These are phyloP conservation scores for Schizophyllum commune DNA, from an alignment of 1,284 basidiomycete species.

Conservation along the genomic window DNA sequence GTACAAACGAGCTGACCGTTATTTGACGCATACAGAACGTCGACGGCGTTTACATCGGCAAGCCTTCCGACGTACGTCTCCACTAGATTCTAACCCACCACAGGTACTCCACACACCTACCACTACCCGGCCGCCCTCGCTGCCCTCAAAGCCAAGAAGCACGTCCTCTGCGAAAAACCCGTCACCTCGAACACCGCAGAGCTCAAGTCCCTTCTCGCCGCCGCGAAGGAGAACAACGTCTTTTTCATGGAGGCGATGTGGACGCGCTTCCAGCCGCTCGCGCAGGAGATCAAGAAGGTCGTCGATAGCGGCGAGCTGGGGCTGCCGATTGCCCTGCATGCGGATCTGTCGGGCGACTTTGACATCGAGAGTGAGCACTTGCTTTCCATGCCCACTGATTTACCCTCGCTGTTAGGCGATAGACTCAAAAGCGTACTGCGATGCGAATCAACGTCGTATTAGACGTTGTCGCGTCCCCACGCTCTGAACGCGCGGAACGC, in stretches of 20 bases:
- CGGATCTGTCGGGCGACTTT: conserved; percentile 72
- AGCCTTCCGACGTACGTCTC: conserved; percentile 9
- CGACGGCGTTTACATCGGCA: conserved; percentile 75
- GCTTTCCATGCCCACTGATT: background rate
- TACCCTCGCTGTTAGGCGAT: background rate
- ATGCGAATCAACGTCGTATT: background rate
- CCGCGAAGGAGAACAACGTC: conserved; percentile 70
- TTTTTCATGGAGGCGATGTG: conserved; percentile 90
- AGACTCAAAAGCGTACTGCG: background rate
- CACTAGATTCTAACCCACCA: conserved; percentile 5
- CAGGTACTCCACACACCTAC: conserved; percentile 80
- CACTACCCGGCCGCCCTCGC: conserved; percentile 78
- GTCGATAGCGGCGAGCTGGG: conserved; percentile 57
- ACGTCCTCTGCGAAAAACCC: conserved; percentile 84
- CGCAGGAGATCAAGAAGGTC: conserved; percentile 56
- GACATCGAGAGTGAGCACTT: conserved; percentile 55
- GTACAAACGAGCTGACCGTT: background rate
- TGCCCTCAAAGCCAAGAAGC: conserved; percentile 74
- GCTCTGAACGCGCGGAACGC: too few species aligned
- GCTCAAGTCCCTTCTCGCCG: conserved; percentile 54
- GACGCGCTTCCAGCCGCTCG: conserved; percentile 74
- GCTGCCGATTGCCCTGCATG: conserved; percentile 53
- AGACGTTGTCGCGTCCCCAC: background rate
- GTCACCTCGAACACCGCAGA: conserved; percentile 62
- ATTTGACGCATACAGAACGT: conserved; percentile 47